phyloP scores from a whole-genome alignment of 2,329 filamentous ascomycete species.

The Aspergillus pseudoviridinutans region DNA sequence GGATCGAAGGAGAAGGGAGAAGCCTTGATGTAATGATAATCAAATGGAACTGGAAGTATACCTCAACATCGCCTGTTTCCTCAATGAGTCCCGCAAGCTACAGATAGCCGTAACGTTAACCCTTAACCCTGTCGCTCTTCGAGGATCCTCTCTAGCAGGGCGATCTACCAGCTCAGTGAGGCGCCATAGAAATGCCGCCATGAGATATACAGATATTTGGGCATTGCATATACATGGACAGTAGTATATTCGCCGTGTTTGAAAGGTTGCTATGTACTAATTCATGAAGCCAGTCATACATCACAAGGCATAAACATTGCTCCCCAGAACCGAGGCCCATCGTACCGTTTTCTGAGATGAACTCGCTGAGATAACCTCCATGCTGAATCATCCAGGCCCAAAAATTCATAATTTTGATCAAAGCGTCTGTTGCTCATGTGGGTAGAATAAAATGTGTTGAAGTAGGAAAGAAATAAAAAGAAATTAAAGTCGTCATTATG shows the following conservation, averaged over 20 bases:
- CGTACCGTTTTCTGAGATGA: neutral
- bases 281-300: neutral
- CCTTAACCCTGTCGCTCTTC: neutral
- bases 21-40: neutral
- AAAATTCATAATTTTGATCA: neutral
- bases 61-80: neutral
- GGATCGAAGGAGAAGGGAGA: conserved; percentile 21
- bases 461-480: neutral
- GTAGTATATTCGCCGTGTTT: neutral
- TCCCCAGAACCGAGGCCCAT: neutral
- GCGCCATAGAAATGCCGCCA: neutral
- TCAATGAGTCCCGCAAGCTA: no score
- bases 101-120: no score
- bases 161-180: neutral
- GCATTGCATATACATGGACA: neutral
- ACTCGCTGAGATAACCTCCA: neutral
- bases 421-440: no score
- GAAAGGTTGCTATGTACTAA: neutral
- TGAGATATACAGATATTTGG: neutral
- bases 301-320: neutral
- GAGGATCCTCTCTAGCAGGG: neutral
- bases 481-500: neutral
- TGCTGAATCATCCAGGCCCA: no score
- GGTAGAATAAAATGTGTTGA: neutral
- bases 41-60: neutral